Base-by-base conservation (phyloP, 202 grass and related monocot genomes). In the Digitaria exilis region DNA sequence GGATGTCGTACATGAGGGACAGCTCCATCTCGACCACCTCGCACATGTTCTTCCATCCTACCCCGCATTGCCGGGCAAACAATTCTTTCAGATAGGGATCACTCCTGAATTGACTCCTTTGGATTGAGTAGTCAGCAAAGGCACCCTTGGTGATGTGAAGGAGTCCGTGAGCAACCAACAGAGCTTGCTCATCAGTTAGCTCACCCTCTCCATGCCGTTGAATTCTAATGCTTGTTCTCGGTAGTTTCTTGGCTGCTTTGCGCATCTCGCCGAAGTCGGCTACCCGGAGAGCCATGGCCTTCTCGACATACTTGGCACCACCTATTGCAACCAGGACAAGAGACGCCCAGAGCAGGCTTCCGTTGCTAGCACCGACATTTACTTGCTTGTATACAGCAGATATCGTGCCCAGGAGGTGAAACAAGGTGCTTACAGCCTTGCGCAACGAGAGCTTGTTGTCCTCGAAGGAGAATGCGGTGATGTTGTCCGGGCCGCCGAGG, bases 391-490 rank as follows among this genome's bases (percentile, higher is more conserved):
- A 56, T 3, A 88, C 41, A 37, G 18, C 15, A 16, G n/a, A 45
- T 13, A 14, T 1, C 44, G 44, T 45, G 9, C 46, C 18, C 0
- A 45, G 15, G 1, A 84, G 15, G 67, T 79, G 64, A 4, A 28
- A 7, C 0, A 56, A 6, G 2, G 56, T 39, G 6, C 15, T 9
- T 4, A 84, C 26, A 15, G 63, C 10, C 24, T 87, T 68, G 50
- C 88, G 69, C 37, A 14, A 12, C 70, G 75, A 87, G 8, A 88
- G 81, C 71, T 78, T 46, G 24, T 55, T 88, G 73, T 88, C 89
- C 50, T 91, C 76, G 0, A 85, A 30, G 14, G 89, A 41, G 32
- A 81, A 82, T 4, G 85, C 80, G 14, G 80, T 91, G 44, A 90
- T 87, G 35, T 50, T 50, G 48, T 50, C 48, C 6, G 48, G 15